Evolutionary conservation across 768 basidiomycete genomes (phyloP).

Genomic region (Guyanaporus albipodus): DNA sequence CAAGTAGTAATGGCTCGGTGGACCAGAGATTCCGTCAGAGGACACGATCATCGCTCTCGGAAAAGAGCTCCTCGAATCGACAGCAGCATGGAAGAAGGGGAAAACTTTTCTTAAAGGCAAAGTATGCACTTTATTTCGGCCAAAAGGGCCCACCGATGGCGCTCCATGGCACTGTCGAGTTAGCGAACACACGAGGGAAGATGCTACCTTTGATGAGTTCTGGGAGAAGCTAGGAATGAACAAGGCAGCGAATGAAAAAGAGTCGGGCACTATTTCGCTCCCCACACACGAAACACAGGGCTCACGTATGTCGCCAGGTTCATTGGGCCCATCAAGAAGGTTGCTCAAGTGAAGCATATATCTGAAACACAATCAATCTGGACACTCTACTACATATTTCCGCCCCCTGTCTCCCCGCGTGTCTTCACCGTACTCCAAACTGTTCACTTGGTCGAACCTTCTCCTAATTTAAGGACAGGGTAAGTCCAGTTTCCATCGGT

Average conservation of each 20-base stretch:
- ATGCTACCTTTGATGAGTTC: slow-evolving; percentile 68
- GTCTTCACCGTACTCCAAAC: slow-evolving; percentile 75
- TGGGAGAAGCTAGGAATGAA: slow-evolving; percentile 65
- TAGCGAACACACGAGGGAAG: slow-evolving; percentile 61
- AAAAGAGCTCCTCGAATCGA: slow-evolving; percentile 52
- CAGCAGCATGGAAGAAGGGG: slow-evolving; percentile 60
- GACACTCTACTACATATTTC: slow-evolving; percentile 70
- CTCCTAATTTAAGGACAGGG: slow-evolving; percentile 60
- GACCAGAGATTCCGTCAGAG: slow-evolving; percentile 58
- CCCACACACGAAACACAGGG: neutral
- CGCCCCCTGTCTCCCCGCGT: slow-evolving; percentile 65
- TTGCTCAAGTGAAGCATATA: slow-evolving; percentile 55
- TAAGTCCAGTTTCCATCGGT: slow-evolving; percentile 30
- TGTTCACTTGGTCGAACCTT: slow-evolving; percentile 44
- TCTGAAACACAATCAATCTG: slow-evolving; percentile 65
- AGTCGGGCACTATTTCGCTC: slow-evolving; percentile 39
- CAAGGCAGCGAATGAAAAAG: slow-evolving; percentile 65
- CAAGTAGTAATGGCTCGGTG: neutral
- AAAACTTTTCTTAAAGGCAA: slow-evolving; percentile 52
- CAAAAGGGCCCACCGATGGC: slow-evolving; percentile 52
- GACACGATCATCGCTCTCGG: slow-evolving; percentile 52
- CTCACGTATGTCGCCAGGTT: slow-evolving; percentile 41
- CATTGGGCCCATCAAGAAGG: slow-evolving; percentile 61
- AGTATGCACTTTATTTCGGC: slow-evolving; percentile 52
- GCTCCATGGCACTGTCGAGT: slow-evolving; percentile 67